Base-by-base conservation (phyloP, 441 rosid genomes). In the Arabidopsis lyrata region DNA sequence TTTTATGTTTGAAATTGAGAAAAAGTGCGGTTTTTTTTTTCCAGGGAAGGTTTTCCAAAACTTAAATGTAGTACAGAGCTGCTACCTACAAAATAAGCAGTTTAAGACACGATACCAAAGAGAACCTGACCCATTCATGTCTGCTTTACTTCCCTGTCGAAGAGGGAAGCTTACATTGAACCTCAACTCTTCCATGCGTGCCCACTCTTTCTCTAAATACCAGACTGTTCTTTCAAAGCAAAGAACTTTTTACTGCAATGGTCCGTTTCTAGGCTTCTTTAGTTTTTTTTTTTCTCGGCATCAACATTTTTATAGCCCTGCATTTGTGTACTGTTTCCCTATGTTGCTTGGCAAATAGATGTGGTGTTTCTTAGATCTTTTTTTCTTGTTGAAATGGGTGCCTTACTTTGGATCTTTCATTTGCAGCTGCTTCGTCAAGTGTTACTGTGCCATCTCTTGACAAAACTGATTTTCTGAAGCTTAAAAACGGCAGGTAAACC, bases 401-500 rank as follows among this genome's bases (percentile, higher is more conserved):
- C 60, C 50, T 75, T 55, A 47, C 58, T 75, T 73, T 79, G 52
- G 44, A 11, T 53, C 14, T 78, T 61, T 31, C 24, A 61, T 57
- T 85, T 81, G 82, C 90, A 91, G 97, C 93, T 80, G 81, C 90
- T 78, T 59, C 84, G 34, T 81, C 89, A 68, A 81, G 84, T 74
- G 77, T 88, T 59, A 81, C 90, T 47, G 75, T 77, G 47, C 90
- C 90, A 29, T 70, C 84, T 76, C 81, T 88, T 71, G 89, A 83
- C 70, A 88, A 85, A 76, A 79, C n/a, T 66, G 90, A 88, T 79
- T 90, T 95, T 81, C 72, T 88, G 64, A 95, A 93, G 83, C 98
- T 95, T 84, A 97, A 95, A 79, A 95, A 93, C 86, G 99, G 99
- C 81, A 93, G 98, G 99, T 90, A 76, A 52, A 41, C 49, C 20